These are phyloP conservation scores for Lepidium sativum DNA, from an alignment of 345 rosid genomes.

Conservation along the genomic window DNA sequence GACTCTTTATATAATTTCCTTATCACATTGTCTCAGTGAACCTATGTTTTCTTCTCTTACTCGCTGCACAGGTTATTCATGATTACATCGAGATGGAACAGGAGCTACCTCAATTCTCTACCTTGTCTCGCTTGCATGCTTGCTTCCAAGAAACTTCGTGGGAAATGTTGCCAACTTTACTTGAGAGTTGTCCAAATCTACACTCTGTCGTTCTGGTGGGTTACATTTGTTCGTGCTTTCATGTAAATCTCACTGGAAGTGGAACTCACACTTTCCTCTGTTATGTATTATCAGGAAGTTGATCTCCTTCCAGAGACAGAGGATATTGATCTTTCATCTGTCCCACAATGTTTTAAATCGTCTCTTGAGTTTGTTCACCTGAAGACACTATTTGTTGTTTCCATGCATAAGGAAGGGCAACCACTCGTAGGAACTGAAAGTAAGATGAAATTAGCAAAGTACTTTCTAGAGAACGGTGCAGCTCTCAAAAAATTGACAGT, in stretches of 20 bases:
- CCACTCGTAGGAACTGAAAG: not conserved
- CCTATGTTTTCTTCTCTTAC: not conserved
- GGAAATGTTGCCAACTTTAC: slow-evolving; percentile 4
- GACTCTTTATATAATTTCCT: not conserved
- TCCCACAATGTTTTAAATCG: slow-evolving; percentile 2
- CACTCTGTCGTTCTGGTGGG: not conserved
- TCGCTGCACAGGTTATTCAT: slow-evolving; percentile 1
- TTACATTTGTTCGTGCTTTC: not conserved
- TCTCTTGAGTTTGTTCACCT: slow-evolving; percentile 15
- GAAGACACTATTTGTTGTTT: not conserved
- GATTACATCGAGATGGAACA: not conserved
- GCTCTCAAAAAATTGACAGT: slow-evolving; percentile 4
- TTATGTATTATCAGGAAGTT: not conserved
- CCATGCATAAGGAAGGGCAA: not conserved
- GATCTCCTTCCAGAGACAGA: not conserved
- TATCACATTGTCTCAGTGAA: not conserved
- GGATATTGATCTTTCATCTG: not conserved
- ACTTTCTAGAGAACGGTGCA: not conserved
- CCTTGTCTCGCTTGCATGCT: no score
- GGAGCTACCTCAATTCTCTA: not conserved
- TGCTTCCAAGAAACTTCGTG: not conserved
- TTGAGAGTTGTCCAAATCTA: slow-evolving; percentile 8
- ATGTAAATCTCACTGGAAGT: not conserved
- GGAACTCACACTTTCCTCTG: not conserved
- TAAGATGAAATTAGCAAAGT: not conserved